phyloP scores from a whole-genome alignment of 2,329 filamentous ascomycete species.

The Diplodia corticola region DNA sequence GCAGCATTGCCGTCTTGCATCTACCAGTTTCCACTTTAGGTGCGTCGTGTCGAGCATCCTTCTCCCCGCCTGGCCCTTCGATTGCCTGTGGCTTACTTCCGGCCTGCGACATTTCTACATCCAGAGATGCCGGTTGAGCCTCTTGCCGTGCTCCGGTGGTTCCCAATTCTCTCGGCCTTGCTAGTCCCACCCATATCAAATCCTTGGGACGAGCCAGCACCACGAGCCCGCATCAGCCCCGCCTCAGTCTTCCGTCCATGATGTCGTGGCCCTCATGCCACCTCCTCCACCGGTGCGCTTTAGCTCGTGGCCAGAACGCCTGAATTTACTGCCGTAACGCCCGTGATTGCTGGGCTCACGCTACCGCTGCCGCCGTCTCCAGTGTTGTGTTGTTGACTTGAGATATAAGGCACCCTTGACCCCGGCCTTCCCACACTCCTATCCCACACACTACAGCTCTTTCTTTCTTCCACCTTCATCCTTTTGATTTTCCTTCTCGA shows the following conservation, averaged over 20 bases:
- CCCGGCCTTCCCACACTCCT: not conserved
- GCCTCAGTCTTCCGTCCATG: not conserved
- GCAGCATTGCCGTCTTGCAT: not conserved
- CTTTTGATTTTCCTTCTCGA: not conserved
- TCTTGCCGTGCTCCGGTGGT: too few species aligned
- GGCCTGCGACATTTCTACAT: not conserved
- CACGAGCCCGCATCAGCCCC: not conserved
- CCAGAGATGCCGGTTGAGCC: conserved; percentile 3
- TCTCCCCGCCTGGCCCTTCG: not conserved
- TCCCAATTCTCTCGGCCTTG: not conserved
- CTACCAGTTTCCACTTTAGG: not conserved
- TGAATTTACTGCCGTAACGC: not conserved
- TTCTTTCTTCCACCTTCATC: not conserved
- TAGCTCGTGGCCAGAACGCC: not conserved
- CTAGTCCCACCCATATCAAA: not conserved
- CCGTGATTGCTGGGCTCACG: not conserved
- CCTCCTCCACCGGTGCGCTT: not conserved
- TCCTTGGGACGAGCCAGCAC: not conserved
- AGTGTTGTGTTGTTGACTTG: not conserved
- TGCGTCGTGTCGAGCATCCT: not conserved
- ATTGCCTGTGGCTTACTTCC: not conserved
- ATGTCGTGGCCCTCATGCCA: not conserved
- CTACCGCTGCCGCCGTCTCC: not conserved
- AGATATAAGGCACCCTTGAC: not conserved
- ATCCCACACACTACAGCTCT: not conserved